phyloP scores from a whole-genome alignment of 2,329 filamentous ascomycete genomes.

The Juglanconis sp. region DNA sequence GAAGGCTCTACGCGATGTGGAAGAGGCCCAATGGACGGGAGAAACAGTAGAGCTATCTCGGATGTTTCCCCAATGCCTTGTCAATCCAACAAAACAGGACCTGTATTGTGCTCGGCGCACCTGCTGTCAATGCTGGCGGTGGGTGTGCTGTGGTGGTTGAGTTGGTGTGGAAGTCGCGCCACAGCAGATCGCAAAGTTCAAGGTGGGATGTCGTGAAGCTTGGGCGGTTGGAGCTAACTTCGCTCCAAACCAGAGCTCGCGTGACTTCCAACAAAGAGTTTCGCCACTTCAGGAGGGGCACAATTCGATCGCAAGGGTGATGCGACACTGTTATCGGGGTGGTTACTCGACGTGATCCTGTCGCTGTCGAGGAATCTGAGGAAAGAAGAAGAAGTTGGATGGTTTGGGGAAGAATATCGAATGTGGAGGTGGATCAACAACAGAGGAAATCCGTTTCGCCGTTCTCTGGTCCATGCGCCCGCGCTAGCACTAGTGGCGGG shows the following conservation, averaged over 20 bases:
- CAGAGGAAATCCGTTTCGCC: neutral
- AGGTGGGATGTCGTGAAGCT: neutral
- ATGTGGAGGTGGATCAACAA: slow-evolving; percentile 15
- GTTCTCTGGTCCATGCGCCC: neutral
- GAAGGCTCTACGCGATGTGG: neutral
- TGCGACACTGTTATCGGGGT: slow-evolving; percentile 12
- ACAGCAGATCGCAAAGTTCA: neutral
- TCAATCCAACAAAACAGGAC: neutral
- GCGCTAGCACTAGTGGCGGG: neutral
- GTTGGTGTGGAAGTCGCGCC: neutral
- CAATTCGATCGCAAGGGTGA: slow-evolving; percentile 6
- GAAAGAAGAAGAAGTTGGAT: neutral
- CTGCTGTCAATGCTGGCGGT: neutral
- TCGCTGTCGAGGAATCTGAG: neutral
- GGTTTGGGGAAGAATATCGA: slow-evolving; percentile 14
- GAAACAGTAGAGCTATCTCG: neutral
- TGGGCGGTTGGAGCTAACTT: neutral
- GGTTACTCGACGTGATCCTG: neutral
- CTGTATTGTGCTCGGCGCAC: neutral
- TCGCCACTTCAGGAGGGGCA: neutral
- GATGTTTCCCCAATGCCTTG: neutral
- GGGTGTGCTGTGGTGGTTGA: neutral
- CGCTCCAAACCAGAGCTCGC: neutral
- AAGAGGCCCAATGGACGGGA: neutral
- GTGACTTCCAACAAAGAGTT: neutral